Conservation (phyloP, 176 grass and related monocot genomes). For the Aegilops umbellulata region DNA sequence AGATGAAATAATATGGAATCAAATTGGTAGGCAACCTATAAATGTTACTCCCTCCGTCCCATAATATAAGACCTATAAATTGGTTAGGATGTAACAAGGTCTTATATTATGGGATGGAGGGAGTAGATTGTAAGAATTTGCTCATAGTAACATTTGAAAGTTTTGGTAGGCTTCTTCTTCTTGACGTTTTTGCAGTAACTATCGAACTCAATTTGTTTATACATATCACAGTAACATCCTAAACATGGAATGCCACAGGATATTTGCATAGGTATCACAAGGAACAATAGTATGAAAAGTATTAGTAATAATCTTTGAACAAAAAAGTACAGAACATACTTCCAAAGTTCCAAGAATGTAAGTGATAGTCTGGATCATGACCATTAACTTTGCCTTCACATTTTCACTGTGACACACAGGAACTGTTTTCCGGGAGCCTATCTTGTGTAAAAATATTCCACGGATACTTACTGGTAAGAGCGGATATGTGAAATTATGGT, state of each 20-base stretch:
- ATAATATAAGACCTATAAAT: too few relatives aligned
- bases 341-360: background rate
- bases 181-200: background rate
- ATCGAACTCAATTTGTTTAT: background rate
- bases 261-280: background rate
- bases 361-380: background rate
- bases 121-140: background rate
- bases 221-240: background rate
- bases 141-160: background rate
- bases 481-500: background rate
- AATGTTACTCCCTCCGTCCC: background rate
- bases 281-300: background rate
- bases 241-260: background rate
- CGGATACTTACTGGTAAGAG: slow-evolving; percentile 75
- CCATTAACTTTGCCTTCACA: background rate
- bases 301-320: background rate
- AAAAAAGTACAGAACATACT: background rate
- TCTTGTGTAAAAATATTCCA: slow-evolving; percentile 83
- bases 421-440: slow-evolving; percentile 96
- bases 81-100: too few relatives aligned
- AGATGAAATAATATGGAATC: background rate
- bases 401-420: slow-evolving; percentile 40
- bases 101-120: too few relatives aligned
- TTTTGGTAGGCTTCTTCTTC: background rate
- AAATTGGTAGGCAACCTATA: background rate